Evolutionary conservation across 2,329 filamentous ascomycete genomes (phyloP).

Genomic region (Aspergillus puulaauensis): DNA sequence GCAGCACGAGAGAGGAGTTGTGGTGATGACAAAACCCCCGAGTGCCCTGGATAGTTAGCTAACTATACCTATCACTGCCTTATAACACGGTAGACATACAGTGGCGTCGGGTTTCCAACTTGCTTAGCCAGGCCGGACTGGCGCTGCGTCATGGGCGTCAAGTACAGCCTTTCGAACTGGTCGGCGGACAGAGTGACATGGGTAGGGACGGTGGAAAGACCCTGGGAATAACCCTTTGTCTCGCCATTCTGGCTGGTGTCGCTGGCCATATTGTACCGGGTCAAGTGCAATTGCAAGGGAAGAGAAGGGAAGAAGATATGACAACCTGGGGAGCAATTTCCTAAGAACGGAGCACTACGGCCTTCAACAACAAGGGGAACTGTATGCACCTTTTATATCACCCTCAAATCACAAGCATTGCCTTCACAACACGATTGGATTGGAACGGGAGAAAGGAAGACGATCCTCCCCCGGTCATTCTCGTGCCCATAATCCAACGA

Average conservation of each 20-base stretch:
- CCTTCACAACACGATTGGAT: background rate
- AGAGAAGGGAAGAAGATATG: background rate
- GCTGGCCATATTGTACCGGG: background rate
- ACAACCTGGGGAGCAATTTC: background rate
- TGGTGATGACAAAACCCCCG: slow-evolving; percentile 27
- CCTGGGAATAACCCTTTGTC: background rate
- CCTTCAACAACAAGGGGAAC: background rate
- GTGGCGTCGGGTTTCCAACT: slow-evolving; percentile 34
- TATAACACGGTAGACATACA: slow-evolving; percentile 19
- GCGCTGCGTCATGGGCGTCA: slow-evolving; percentile 33
- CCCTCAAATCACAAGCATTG: background rate
- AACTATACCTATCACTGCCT: too few relatives aligned
- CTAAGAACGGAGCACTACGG: background rate
- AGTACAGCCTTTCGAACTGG: slow-evolving; percentile 37
- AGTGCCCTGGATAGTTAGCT: slow-evolving; percentile 15
- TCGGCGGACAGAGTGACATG: slow-evolving; percentile 31
- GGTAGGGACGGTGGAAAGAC: slow-evolving; percentile 12
- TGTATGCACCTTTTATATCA: background rate
- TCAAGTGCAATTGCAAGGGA: too few relatives aligned
- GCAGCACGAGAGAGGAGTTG: slow-evolving; percentile 25
- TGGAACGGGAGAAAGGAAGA: background rate
- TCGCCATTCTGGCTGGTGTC: slow-evolving; percentile 2
- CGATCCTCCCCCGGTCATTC: background rate
- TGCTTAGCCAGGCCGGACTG: slow-evolving; percentile 30
- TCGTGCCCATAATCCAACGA: background rate